Base-by-base conservation (phyloP, 495 filamentous ascomycete species). In the Lepraria neglecta region DNA sequence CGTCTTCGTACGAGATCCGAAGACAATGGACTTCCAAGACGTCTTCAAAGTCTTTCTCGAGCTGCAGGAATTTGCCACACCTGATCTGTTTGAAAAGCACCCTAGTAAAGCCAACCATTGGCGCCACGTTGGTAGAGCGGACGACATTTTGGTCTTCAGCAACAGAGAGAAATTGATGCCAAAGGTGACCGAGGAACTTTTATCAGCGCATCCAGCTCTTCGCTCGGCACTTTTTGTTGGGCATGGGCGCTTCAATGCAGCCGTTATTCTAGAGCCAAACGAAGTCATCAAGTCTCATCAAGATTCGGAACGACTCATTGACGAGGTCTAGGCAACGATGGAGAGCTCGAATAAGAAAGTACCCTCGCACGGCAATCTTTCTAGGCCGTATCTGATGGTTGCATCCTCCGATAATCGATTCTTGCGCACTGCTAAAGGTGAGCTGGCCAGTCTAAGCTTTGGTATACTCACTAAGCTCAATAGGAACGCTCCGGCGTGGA, bases 151-250 rank as follows among this genome's bases (percentile, higher is more conserved):
- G 17, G 50, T 53, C n/a, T 33, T 53, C 5, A 31, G 27, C 27
- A 53, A 53, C 50, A 17, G 50, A 6, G 50, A 53, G 30, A 53
- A 53, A 33, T 33, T 53, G 10, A 21, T 31, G 17, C 50, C 50
- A 3, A 17, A n/a, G 3, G 15, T 2, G 9, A 53, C 28, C 7
- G 50, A 53, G 28, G 15, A 6, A 15, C 27, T 35, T 6, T n/a
- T 53, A 3, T 17, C 27, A 9, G 50, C 27, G 4, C 50, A 53
- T 53, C 50, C 50, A 3, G 31, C 12, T 3, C 10, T 53, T 6
- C 11, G 15, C 11, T 12, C 27, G 0, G 50, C 50, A 0, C 28
- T 53, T 33, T 21, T 53, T 19, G 28, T 53, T 9, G 50, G 50
- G 17, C 17, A 21, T 33, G 50, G 50, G 11, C 27, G 28, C 3